A percentile compares a stretch with the other conserved stretches of the same genome.
These are phyloP conservation scores for Meyerozyma athensensis DNA, from an alignment of 1,139 yeast genomes.

Conservation along the genomic window DNA sequence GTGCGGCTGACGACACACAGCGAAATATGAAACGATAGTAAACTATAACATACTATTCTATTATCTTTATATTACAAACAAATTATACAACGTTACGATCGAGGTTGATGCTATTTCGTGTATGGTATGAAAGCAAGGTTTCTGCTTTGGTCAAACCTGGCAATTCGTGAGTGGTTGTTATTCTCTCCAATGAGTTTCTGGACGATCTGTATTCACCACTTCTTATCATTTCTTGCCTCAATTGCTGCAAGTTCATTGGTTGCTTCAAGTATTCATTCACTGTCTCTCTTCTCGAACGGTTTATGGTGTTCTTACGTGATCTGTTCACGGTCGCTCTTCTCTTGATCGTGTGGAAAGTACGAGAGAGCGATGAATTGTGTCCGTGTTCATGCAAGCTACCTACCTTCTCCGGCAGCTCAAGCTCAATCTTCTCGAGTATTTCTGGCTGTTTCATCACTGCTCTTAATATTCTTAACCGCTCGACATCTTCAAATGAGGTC, in stretches of 20 bases:
- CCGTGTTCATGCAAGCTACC: conserved; percentile 12
- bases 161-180: conserved; percentile 43
- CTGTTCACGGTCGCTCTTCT: conserved; percentile 19
- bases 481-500: conserved; percentile 46
- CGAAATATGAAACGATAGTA: no score
- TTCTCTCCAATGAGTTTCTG: conserved; percentile 34
- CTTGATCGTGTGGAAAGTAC: conserved; percentile 34
- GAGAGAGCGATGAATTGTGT: conserved; percentile 21
- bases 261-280: conserved; percentile 27
- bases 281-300: conserved; percentile 18
- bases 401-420: conserved; percentile 12
- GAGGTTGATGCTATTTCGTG: conserved; percentile 32
- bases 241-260: conserved; percentile 31
- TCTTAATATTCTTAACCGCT: conserved; percentile 36
- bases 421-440: conserved; percentile 30
- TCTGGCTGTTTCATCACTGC: conserved; percentile 34
- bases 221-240: conserved; percentile 39
- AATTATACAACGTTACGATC: conserved; percentile 6
- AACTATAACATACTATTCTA: no score
- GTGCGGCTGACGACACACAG: not conserved
- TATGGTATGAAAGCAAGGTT: conserved; percentile 41
- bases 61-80: not conserved
- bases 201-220: conserved; percentile 34
- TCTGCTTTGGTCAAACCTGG: conserved; percentile 52
- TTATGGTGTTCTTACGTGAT: conserved; percentile 19